These are phyloP conservation scores for Atkinsonella hypoxylon DNA, from an alignment of 2,329 filamentous ascomycete species.

Conservation along the genomic window DNA sequence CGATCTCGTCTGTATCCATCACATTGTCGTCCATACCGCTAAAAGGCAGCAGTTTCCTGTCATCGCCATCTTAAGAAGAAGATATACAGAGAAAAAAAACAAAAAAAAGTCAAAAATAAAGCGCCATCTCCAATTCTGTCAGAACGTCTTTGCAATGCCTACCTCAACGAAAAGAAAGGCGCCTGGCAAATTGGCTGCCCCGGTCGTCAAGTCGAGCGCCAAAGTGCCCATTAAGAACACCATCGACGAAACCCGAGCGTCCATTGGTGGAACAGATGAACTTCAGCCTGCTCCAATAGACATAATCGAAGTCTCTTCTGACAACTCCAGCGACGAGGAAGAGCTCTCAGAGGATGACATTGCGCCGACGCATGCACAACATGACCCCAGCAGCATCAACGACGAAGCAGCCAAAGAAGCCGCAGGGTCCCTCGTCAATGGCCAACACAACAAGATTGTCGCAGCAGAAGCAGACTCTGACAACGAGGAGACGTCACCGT, in stretches of 20 bases:
- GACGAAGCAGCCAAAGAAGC: constrained; percentile 6
- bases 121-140: neutral
- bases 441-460: constrained; percentile 11
- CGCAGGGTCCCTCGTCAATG: constrained; percentile 13
- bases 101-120: too few species aligned
- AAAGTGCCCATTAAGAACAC: constrained; percentile 36
- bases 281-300: constrained; percentile 27
- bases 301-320: constrained; percentile 47
- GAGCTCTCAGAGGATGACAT: constrained; percentile 22
- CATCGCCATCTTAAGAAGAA: neutral
- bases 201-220: constrained; percentile 40
- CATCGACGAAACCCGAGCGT: constrained; percentile 46
- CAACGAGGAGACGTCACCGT: constrained; percentile 44
- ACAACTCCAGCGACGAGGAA: constrained; percentile 37
- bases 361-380: constrained; percentile 12
- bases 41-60: neutral
- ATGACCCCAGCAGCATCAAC: constrained; percentile 7
- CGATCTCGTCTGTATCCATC: neutral
- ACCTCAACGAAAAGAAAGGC: constrained; percentile 54
- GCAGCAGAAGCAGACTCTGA: constrained; percentile 27
- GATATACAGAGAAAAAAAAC: too few species aligned
- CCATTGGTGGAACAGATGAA: constrained; percentile 34
- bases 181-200: constrained; percentile 43
- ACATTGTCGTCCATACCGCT: too few species aligned
- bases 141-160: constrained; percentile 12